Conservation (phyloP, 352 stramenopile species). For the Pilasporangium apinafurcum region DNA sequence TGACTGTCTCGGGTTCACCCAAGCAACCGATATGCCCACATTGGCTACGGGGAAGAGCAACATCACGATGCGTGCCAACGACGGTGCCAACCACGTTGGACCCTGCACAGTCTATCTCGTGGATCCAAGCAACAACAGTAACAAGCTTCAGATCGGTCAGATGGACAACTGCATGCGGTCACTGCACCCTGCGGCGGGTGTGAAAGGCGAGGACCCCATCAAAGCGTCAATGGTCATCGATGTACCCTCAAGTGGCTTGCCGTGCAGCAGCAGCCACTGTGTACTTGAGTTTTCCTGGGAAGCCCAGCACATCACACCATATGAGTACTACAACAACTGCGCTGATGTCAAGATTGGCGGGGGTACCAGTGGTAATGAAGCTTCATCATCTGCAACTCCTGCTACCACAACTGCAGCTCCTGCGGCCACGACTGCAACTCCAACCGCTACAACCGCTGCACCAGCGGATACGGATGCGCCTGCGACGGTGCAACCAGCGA, state of each 20-base stretch:
- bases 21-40: conserved; percentile 20
- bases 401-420: not conserved
- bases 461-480: not conserved
- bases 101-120: conserved; percentile 28
- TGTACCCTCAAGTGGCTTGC: conserved; percentile 14
- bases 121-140: conserved; percentile 14
- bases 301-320: conserved; percentile 15
- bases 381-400: not conserved
- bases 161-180: conserved; percentile 38
- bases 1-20: conserved; percentile 24
- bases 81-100: conserved; percentile 34
- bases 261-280: conserved; percentile 7
- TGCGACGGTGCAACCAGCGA: not conserved
- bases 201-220: conserved; percentile 20
- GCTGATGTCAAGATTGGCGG: conserved; percentile 21
- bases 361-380: not conserved
- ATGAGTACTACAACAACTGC: conserved; percentile 34
- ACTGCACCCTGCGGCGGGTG: conserved; percentile 16
- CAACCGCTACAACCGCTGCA: not conserved
- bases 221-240: conserved; percentile 24
- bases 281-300: conserved; percentile 27
- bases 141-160: conserved; percentile 22
- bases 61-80: conserved; percentile 31
- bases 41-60: conserved; percentile 20
- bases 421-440: too few species aligned